Evolutionary conservation across 257 asterid species (phyloP).

Genomic region (Nicotiana tomentosiformis): DNA sequence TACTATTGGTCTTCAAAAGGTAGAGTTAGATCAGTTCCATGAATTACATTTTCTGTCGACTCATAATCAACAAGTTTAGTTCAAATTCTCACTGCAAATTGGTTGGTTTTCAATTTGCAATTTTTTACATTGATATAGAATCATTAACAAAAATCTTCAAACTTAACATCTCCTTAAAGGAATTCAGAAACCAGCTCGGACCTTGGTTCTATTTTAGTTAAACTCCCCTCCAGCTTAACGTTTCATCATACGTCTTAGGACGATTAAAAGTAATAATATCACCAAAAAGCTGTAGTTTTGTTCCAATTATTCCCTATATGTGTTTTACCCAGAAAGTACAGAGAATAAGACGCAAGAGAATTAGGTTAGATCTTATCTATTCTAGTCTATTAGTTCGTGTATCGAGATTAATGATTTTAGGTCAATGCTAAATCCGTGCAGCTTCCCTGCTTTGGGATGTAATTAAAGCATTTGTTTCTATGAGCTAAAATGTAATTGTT

Average conservation of each 20-base stretch:
- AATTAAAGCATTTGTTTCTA: no score
- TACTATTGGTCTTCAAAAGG: not conserved
- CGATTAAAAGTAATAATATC: no score
- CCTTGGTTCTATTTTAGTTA: no score
- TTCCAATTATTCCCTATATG: no score
- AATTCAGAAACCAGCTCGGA: no score
- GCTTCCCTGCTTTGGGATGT: not conserved
- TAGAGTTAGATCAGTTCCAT: not conserved
- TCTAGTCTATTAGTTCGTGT: not conserved
- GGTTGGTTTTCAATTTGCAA: not conserved
- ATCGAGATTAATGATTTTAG: not conserved
- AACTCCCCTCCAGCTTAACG: no score
- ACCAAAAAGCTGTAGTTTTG: no score
- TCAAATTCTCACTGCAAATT: not conserved
- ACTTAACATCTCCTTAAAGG: no score
- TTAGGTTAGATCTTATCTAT: not conserved
- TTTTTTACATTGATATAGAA: no score
- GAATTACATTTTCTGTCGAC: not conserved
- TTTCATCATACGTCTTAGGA: no score
- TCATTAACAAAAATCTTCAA: no score
- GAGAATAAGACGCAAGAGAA: not conserved
- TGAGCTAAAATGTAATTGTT: no score
- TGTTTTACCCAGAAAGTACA: not conserved
- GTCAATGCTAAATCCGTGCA: not conserved
- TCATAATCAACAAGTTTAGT: not conserved